Evolutionary conservation across 2,329 filamentous ascomycete genomes (phyloP).

Genomic region (Claviceps sp.): DNA sequence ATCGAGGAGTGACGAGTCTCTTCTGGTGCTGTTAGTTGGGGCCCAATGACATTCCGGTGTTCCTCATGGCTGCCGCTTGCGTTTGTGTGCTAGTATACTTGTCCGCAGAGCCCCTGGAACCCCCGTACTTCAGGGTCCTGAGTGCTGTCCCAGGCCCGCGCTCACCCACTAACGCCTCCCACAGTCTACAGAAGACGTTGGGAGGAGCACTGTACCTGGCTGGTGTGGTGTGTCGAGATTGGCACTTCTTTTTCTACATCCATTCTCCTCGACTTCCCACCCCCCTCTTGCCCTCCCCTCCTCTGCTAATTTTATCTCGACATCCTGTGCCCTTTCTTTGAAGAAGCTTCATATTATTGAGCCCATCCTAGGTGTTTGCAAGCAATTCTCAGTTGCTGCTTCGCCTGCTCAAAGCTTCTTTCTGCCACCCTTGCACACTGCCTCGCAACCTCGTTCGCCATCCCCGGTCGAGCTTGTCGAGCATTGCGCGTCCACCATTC

Average conservation of each 20-base stretch:
- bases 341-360: conserved; percentile 2
- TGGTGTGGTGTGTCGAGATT: neutral
- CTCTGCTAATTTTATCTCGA: conserved; percentile 3
- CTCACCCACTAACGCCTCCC: too few relatives aligned
- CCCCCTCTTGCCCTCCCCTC: neutral
- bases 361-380: conserved; percentile 5
- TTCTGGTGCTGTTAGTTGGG: neutral
- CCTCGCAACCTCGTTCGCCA: conserved; percentile 5
- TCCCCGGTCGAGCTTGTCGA: conserved; percentile 6
- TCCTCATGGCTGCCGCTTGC: neutral
- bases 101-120: neutral
- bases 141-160: too few relatives aligned
- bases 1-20: too few relatives aligned
- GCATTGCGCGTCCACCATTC: conserved; percentile 3
- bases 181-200: neutral
- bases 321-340: neutral
- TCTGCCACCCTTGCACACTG: neutral
- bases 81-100: neutral
- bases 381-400: conserved; percentile 3
- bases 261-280: neutral
- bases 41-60: neutral
- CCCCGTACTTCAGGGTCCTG: too few relatives aligned
- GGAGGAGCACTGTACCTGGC: neutral
- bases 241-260: conserved; percentile 1
- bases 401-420: conserved; percentile 3